Conservation (phyloP, 345 rosid species). For the Eucalyptus marginata region DNA sequence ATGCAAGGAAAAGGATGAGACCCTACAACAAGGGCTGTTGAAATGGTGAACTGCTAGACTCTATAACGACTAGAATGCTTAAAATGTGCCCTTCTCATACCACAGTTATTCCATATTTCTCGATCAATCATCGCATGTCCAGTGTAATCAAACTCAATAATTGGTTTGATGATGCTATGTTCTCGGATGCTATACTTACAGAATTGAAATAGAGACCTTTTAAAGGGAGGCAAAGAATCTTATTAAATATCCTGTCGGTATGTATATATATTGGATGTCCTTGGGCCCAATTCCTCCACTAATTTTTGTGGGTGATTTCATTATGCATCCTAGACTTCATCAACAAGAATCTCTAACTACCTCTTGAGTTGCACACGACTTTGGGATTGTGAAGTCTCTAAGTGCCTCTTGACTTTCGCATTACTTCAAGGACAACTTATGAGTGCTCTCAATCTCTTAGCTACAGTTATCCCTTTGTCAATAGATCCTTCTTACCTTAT, state of each 20-base stretch:
- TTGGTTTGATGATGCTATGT: not conserved
- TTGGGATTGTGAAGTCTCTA: not conserved
- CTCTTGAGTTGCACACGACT: not conserved
- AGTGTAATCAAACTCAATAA: not conserved
- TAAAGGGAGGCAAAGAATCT: not conserved
- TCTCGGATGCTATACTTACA: not conserved
- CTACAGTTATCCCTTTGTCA: not conserved
- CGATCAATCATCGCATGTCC: not conserved
- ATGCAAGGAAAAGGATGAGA: not conserved
- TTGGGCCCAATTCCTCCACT: not conserved
- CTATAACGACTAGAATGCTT: not conserved
- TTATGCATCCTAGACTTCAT: not conserved
- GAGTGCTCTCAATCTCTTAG: too few relatives aligned
- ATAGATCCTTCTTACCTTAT: not conserved
- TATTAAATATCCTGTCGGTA: not conserved
- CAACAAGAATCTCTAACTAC: not conserved
- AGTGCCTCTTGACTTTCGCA: too few relatives aligned
- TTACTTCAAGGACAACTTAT: too few relatives aligned
- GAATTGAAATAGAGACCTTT: not conserved
- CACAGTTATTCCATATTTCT: not conserved
- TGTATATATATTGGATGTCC: not conserved
- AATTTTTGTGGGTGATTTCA: not conserved
- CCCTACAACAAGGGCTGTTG: not conserved
- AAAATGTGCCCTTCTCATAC: fast-evolving
- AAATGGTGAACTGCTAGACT: not conserved